These are phyloP conservation scores for Kluyveromyces lactis DNA, from an alignment of 805 yeast species.

Conservation along the genomic window DNA sequence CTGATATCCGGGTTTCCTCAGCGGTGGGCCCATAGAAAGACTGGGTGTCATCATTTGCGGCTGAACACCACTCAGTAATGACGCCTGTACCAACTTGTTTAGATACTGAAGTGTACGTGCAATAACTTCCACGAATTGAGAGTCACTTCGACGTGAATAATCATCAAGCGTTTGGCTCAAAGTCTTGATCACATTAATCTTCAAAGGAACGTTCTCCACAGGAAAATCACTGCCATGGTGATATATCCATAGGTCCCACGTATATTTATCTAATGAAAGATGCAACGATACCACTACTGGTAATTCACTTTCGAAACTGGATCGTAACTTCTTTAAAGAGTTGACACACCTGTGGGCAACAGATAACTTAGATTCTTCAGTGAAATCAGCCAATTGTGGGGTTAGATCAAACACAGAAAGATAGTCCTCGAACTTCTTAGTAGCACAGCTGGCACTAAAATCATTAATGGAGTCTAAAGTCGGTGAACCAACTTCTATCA, in stretches of 20 bases:
- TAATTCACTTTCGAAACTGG: constrained; percentile 8
- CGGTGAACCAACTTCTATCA: constrained; percentile 1
- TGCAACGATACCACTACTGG: constrained; percentile 9
- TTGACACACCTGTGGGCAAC: constrained; percentile 9
- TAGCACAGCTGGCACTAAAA: neutral
- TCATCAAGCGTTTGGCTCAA: constrained; percentile 9
- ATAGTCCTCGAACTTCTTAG: neutral
- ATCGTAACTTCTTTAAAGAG: constrained; percentile 7
- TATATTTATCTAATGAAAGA: constrained; percentile 7
- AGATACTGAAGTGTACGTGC: constrained; percentile 10
- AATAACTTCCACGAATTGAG: constrained; percentile 4
- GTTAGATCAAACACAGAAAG: neutral
- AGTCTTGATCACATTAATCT: constrained; percentile 12
- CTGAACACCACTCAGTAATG: neutral
- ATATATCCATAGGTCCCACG: constrained; percentile 11
- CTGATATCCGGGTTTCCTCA: neutral
- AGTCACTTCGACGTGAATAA: constrained; percentile 2
- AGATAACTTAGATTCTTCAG: neutral
- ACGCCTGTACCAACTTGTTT: constrained; percentile 7
- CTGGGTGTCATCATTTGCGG: neutral
- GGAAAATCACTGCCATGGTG: constrained; percentile 10
- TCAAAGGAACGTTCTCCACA: constrained; percentile 12
- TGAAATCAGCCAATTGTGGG: neutral
- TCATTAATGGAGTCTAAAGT: neutral
- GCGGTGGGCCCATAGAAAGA: neutral